These are phyloP conservation scores for Chrysophaeum taylorii DNA, from an alignment of 352 stramenopile genomes.

Conservation along the genomic window DNA sequence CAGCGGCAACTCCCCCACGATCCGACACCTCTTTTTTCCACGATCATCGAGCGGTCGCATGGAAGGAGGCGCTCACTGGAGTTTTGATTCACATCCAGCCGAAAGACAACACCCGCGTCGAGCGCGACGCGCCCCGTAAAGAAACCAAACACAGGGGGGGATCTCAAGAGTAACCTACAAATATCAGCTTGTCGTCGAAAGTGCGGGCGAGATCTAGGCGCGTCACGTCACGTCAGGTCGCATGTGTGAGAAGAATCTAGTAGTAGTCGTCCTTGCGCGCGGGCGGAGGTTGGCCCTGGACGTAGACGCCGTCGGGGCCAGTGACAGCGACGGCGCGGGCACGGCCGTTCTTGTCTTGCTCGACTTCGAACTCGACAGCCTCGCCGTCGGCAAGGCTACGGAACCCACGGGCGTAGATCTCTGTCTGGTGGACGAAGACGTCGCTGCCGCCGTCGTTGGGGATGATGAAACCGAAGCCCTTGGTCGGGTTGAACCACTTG, in stretches of 20 bases:
- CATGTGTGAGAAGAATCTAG: neutral
- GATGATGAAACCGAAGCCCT: constrained; percentile 59
- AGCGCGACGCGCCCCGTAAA: no score
- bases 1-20: no score
- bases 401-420: constrained; percentile 42
- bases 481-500: constrained; percentile 60
- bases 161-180: no score
- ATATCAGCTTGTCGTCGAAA: no score
- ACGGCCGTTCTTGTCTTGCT: constrained; percentile 37
- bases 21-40: no score
- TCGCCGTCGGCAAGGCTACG: constrained; percentile 46
- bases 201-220: no score
- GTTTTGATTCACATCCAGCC: no score
- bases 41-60: no score
- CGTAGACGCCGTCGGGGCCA: constrained; percentile 41
- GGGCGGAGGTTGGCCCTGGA: constrained; percentile 33
- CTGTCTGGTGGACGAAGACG: constrained; percentile 43
- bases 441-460: constrained; percentile 31
- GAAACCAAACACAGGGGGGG: no score
- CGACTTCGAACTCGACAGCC: constrained; percentile 43
- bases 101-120: no score
- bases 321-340: constrained; percentile 47
- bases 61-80: no score
- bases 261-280: neutral
- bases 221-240: no score